Base-by-base conservation (phyloP, 2,329 filamentous ascomycete genomes). In the Orbilia quercus region DNA sequence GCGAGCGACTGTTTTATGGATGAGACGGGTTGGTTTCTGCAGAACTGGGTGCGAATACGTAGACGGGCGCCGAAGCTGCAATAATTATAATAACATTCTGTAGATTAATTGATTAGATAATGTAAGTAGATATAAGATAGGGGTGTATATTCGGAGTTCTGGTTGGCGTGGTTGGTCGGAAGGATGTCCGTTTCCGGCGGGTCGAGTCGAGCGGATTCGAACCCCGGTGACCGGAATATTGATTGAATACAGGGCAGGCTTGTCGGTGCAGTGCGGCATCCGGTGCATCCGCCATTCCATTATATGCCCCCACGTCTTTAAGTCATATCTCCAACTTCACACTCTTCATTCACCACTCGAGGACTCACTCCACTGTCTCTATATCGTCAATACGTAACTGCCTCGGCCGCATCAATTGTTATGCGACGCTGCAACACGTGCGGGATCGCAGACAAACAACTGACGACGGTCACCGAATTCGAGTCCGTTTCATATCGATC, bases 401-500 rank as follows among this genome's bases (percentile, higher is more conserved):
- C n/a, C n/a, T n/a, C n/a, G n/a, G 36, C 36, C 36, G 36, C 36
- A 40, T 40, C 36, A 40, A 14, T 16, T 12, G 36, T 40, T 40
- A 40, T 40, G 36, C 36, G n/a, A 40, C 36, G 6, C 12, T 14
- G 36, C 36, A 40, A 40, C 36, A 40, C 36, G 36, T 40, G 36
- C 11, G 12, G 12, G 16, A 45, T 9, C 4, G 14, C 38, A 18
- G 42, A 12, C 42, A 45, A 45, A 45, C 42, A 40, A 31, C 28
- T 31, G 28, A 31, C 28, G n/a, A 55, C 31, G n/a, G 20, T 9
- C n/a, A 51, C 14, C 11, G 25, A 42, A 44, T 65, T 66, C 62
- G 62, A 51, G 62, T 42, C 53, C 5, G 42, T 66, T 66, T 66
- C 36, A 31, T 25, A 54, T 44, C 44, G 63, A 67, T 67, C 63